Base-by-base conservation (phyloP, 805 yeast genomes). In the Candida schatavii region DNA sequence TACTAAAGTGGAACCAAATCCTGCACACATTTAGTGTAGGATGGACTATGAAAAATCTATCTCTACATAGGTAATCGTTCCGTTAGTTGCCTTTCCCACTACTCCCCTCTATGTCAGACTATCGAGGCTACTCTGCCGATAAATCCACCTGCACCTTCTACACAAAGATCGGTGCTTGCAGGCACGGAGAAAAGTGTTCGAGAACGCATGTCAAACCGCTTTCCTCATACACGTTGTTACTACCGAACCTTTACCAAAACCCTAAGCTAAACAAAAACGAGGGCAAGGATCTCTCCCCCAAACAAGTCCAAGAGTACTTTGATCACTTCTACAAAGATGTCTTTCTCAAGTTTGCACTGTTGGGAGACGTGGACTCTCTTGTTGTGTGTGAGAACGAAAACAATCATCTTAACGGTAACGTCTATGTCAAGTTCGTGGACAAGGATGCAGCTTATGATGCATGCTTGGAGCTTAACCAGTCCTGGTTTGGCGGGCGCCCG, bases 131-230 rank as follows among this genome's bases (percentile, higher is more conserved):
- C 23, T 11, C 27, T 7, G 27, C 7, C 11, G 11, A 23, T 11
- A 36, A 27, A 25, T 36, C 39, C 18, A 36, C 39, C 5, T 77
- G 83, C 49, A 68, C 78, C 29, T 89, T 89, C 57, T 88, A 81
- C 56, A 70, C 75, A 47, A 87, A 84, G 57, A 86, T 88, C 23
- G 98, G 98, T 0, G 95, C 96, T 0, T 90, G 98, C 55, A 73
- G 97, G 45, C 97, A 90, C 59, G 97, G 97, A 0, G 89, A 83
- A 44, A 83, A 83, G 52, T 90, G 98, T 54, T 81, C 88, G 6
- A 70, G 91, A 52, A 74, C 74, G 43, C 90, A 89, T 59, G 69
- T 75, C 17, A 75, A 75, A 50, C 96, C 97, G 1, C 60, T 68
- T 5, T 61, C 68, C 31, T 84, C 95, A 0, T 68, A 72, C 41